Conservation (phyloP, 2,329 filamentous ascomycete species). For the Ascochyta rabiei region DNA sequence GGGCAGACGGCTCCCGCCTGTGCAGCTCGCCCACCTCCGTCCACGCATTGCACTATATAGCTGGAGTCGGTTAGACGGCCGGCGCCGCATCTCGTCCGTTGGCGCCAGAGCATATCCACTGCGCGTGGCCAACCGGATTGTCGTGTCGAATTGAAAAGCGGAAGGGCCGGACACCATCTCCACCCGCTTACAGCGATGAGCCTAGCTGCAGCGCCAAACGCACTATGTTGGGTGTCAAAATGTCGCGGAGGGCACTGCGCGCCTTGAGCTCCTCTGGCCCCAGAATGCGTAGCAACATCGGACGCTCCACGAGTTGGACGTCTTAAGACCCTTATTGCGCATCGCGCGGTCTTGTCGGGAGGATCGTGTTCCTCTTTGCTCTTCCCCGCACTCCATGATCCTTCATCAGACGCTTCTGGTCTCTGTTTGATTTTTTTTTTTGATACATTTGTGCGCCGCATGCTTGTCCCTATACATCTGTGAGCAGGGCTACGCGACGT, state of each 20-base stretch:
- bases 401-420: not conserved
- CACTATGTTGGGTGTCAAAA: slow-evolving; percentile 18
- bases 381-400: slow-evolving; percentile 6
- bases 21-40: slow-evolving; percentile 10
- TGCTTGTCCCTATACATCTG: not conserved
- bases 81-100: not conserved
- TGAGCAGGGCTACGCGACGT: slow-evolving; percentile 2
- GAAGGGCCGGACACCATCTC: not conserved
- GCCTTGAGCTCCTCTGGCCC: slow-evolving; percentile 3
- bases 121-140: not conserved
- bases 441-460: slow-evolving; percentile 2
- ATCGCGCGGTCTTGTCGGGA: slow-evolving; percentile 6
- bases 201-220: slow-evolving; percentile 7
- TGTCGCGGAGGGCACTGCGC: slow-evolving; percentile 4
- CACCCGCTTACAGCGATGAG: slow-evolving; percentile 13
- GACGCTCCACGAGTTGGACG: not conserved
- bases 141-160: slow-evolving; percentile 1
- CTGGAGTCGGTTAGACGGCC: slow-evolving; percentile 4
- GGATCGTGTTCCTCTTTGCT: slow-evolving; percentile 10
- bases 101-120: not conserved
- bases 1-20: not conserved
- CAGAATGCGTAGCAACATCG: not conserved
- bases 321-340: slow-evolving; percentile 11
- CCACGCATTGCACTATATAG: not conserved
- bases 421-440: not conserved